Evolutionary conservation across 495 filamentous ascomycete species (phyloP), one percentile per base, ranked within the genome.

Genomic region (Talaromyces ruber): DNA sequence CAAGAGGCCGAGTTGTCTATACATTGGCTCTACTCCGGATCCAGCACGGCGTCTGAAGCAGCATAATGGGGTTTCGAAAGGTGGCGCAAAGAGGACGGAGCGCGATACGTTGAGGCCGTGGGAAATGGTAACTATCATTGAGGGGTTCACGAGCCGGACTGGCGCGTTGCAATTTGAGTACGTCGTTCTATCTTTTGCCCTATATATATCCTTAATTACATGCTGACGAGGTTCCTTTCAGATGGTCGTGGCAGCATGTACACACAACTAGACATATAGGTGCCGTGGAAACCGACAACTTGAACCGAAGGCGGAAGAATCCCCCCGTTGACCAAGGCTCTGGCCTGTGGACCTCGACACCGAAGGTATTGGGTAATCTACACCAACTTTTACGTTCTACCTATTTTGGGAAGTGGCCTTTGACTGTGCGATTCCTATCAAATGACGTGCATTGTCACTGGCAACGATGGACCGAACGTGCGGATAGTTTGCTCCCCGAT

Each of bases 141-240:
- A 88, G 2, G 94, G 95, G 0, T 98, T 98, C 65, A 90, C 89
- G 14, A 92, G 87, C 59, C 85, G 86, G 65, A 84, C 91, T 21
- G 91, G 90, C 2, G 94, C 95, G 3, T 73, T 98, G 63, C 94
- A 98, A 68, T 98, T 98, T 67, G 94, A 98, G 91, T 97, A 81
- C 64, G 89, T 76, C 18, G 22, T 32, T 60, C 7, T 1, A 53
- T 25, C 14, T 25, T 30, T 34, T 28, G 18, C 21, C 6, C 14
- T 34, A 0, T 14, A 22, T 12, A 21, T 32, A 22, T n/a, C 54
- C 12, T 57, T 18, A 8, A 6, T 25, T 55, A 26, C 28, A 28
- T 32, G 25, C 18, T 16, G 18, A 18, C 14, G 22, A 28, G 5
- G 4, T 56, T 1, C 18, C n/a, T 55, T 25, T 25, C 60, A 94